These are phyloP conservation scores for Penicillium digitatum DNA, from an alignment of 2,329 filamentous ascomycete species.

Conservation along the genomic window DNA sequence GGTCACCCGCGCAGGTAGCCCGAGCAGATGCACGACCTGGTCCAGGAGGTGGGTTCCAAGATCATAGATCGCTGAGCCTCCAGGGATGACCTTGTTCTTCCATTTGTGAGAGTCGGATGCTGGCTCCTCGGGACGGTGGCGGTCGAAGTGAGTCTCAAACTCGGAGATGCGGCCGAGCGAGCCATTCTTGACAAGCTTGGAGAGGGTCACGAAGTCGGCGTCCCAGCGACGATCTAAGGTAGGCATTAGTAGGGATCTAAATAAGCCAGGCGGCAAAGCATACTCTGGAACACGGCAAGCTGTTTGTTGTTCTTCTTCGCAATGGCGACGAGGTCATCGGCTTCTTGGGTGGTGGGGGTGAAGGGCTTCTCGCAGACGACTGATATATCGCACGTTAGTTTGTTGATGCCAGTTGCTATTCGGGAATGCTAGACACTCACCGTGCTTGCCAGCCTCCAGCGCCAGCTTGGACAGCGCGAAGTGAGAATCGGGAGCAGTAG, in stretches of 20 bases:
- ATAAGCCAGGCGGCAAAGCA: slow-evolving; percentile 7
- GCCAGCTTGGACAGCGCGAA: slow-evolving; percentile 61
- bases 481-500: slow-evolving; percentile 69
- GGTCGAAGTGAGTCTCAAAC: slow-evolving; percentile 77
- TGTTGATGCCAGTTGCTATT: neutral
- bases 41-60: slow-evolving; percentile 73
- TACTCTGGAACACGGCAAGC: slow-evolving; percentile 66
- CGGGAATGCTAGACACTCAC: slow-evolving; percentile 23
- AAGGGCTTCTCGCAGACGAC: slow-evolving; percentile 82
- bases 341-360: slow-evolving; percentile 66
- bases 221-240: slow-evolving; percentile 65
- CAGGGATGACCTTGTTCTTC: slow-evolving; percentile 65
- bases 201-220: slow-evolving; percentile 68
- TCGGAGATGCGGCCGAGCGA: slow-evolving; percentile 68
- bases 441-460: slow-evolving; percentile 67
- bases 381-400: slow-evolving; percentile 13
- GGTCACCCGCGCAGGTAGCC: slow-evolving; percentile 63
- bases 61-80: slow-evolving; percentile 67
- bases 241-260: slow-evolving; percentile 2
- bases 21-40: slow-evolving; percentile 68
- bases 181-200: slow-evolving; percentile 57
- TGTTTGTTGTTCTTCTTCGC: slow-evolving; percentile 51
- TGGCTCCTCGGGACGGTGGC: slow-evolving; percentile 60
- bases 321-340: slow-evolving; percentile 57
- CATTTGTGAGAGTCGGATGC: slow-evolving; percentile 48